Conservation (phyloP, 768 basidiomycete species). For the Rhizopogon salebrosus region DNA sequence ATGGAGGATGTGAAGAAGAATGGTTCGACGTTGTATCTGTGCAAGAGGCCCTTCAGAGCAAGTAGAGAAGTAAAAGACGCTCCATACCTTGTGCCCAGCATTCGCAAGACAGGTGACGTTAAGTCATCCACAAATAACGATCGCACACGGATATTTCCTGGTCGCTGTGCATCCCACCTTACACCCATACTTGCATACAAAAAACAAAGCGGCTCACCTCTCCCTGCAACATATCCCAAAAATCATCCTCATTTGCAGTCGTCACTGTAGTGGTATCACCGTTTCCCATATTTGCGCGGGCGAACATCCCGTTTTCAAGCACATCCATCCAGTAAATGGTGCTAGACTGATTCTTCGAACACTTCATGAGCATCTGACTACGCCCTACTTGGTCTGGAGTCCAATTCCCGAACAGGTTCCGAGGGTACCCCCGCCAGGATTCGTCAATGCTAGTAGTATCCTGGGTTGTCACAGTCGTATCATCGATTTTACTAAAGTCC, state of each 20-base stretch:
- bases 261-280: not conserved
- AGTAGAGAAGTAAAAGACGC: not conserved
- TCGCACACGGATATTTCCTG: constrained; percentile 35
- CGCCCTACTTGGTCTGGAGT: constrained; percentile 23
- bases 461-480: too few species aligned
- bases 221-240: constrained; percentile 28
- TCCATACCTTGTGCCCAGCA: constrained; percentile 50
- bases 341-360: constrained; percentile 12
- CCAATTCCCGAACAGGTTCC: constrained; percentile 28
- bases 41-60: not conserved
- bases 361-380: constrained; percentile 24
- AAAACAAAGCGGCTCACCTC: constrained; percentile 26
- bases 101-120: constrained; percentile 46
- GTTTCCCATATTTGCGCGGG: not conserved
- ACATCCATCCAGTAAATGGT: constrained; percentile 22
- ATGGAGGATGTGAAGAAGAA: constrained; percentile 62
- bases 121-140: constrained; percentile 48
- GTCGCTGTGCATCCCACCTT: constrained; percentile 25
- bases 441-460: not conserved
- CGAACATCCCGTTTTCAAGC: constrained; percentile 8
- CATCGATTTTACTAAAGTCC: constrained; percentile 5
- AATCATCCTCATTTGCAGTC: constrained; percentile 7
- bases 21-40: constrained; percentile 51
- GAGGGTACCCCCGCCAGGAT: constrained; percentile 24
- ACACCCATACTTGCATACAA: not conserved